Base-by-base conservation (phyloP, 495 filamentous ascomycete species). In the Saxispiralis lemnorum region DNA sequence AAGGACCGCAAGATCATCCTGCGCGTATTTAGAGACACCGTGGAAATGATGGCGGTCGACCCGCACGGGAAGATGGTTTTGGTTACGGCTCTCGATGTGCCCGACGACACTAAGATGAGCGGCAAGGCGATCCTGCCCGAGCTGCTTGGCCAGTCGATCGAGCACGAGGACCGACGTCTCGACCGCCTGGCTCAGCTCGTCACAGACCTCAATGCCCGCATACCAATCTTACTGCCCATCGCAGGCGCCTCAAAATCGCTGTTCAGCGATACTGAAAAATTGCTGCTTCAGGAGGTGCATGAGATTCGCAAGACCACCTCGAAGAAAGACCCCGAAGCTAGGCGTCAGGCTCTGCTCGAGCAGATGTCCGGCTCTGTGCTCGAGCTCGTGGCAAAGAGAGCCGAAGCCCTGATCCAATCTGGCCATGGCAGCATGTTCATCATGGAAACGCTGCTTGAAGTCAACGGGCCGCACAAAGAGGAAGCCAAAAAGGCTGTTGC, bases 1-100 rank as follows among this genome's bases (percentile, higher is more conserved):
- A 96, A 95, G 50, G 92, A 96, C 59, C 78, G 89, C 46, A 93
- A 92, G 65, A 67, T 78, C 45, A 79, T 96, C 38, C 65, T 94
- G 28, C 81, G 78, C 59, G 76, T 76, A 35, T 93, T 81, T 69
- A 86, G 88, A 50, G 83, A 89, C 51, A 83, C 74, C 12, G 69
- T 88, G 53, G 77, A 83, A 55, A 63, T 77, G 40, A 81, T 96
- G 72, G 79, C 80, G 2, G 72, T 71, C 40, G 88, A 99, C 58
- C 48, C 67, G 2, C 43, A 88, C 52, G 92, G 73, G 1, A 85
- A 95, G 52, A 69, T 79, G 55, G 69, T 94, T 39, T 69, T 96
- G 13, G 65, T 96, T 19, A 67, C 85, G 1, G 83, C 81, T 3
- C 86, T 81, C 57, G 88, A 95, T 54, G 75, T 92, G 19, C 76